Conservation (phyloP, 257 asterid genomes). For the Jacaranda mimosifolia region DNA sequence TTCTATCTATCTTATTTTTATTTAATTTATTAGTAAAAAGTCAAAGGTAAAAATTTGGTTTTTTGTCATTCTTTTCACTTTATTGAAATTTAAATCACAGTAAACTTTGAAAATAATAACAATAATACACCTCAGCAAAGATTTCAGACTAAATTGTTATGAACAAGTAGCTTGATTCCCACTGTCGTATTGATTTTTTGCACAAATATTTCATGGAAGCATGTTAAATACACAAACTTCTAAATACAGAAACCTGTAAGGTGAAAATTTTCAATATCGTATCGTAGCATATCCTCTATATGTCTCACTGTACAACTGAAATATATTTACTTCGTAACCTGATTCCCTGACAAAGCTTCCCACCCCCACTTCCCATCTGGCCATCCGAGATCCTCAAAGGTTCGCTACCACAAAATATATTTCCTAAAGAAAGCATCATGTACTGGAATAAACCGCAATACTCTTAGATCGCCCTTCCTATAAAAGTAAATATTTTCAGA, state of each 20-base stretch:
- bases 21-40: neutral
- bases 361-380: too few species aligned
- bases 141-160: neutral
- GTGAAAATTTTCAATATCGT: slow-evolving; percentile 1
- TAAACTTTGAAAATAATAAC: slow-evolving; percentile 14
- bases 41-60: too few species aligned
- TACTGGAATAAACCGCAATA: neutral
- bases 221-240: slow-evolving; percentile 19
- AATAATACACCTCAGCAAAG: neutral
- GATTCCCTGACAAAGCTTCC: too few species aligned
- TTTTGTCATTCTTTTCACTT: too few species aligned
- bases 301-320: neutral
- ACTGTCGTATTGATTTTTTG: neutral
- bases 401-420: too few species aligned
- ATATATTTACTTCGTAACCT: too few species aligned
- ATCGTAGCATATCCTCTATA: neutral
- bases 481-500: neutral
- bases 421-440: too few species aligned
- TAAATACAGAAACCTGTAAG: neutral
- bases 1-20: slow-evolving; percentile 16
- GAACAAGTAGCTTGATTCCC: slow-evolving; percentile 8
- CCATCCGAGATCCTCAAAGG: too few species aligned
- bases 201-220: slow-evolving; percentile 13
- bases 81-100: too few species aligned
- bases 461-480: neutral